Conservation (phyloP, 345 rosid species). For the Salix udensis region DNA sequence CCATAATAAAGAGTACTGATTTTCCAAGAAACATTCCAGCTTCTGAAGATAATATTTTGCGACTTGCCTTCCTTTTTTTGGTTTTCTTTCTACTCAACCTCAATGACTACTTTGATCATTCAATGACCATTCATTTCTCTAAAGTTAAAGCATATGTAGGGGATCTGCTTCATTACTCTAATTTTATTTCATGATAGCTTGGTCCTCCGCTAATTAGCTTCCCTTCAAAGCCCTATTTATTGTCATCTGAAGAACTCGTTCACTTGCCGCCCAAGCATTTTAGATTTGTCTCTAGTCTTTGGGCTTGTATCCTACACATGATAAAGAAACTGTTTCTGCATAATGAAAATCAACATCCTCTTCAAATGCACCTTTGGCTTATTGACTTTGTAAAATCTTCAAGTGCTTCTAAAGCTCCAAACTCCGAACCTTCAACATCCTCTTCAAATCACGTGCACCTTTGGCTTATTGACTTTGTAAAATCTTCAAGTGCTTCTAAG, state of each 20-base stretch:
- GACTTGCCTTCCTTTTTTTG: background rate
- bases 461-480: no score
- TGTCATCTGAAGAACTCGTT: background rate
- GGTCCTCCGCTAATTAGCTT: background rate
- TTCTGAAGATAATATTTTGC: background rate
- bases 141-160: background rate
- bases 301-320: no score
- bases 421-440: no score
- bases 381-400: no score
- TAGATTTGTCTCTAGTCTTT: background rate
- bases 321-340: background rate
- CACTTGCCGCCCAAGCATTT: background rate
- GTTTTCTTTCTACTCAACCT: background rate
- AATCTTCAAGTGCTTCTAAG: no score
- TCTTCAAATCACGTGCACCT: background rate
- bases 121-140: background rate
- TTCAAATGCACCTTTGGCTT: background rate
- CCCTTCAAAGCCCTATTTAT: background rate
- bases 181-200: background rate
- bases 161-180: background rate
- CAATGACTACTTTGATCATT: background rate
- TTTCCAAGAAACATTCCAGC: background rate
- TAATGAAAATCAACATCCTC: background rate
- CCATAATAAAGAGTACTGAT: background rate
- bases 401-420: background rate